These are phyloP conservation scores for Gorgonomyces haynaldii DNA, from an alignment of 192 early-diverging fungal species.

Conservation along the genomic window DNA sequence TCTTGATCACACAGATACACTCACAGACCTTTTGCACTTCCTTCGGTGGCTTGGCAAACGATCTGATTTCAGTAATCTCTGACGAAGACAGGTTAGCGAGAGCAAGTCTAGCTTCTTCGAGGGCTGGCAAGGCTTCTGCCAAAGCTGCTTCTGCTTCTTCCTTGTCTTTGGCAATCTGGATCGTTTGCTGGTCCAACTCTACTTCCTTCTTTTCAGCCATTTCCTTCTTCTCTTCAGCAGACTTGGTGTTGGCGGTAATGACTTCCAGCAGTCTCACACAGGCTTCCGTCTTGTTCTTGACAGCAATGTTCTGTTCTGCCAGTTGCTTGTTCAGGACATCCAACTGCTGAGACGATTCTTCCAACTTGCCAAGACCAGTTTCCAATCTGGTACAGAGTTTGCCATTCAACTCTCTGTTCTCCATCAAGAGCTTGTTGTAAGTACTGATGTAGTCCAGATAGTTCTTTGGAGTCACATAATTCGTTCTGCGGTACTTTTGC, in stretches of 20 bases:
- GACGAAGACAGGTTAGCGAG: conserved; percentile 42
- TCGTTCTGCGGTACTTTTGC: conserved; percentile 46
- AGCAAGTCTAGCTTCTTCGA: conserved; percentile 44
- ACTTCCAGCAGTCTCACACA: conserved; percentile 53
- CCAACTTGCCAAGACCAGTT: conserved; percentile 43
- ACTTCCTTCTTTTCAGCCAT: conserved; percentile 44
- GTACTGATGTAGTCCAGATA: conserved; percentile 51
- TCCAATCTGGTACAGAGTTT: conserved; percentile 40
- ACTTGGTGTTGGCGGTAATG: conserved; percentile 45
- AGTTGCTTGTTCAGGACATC: conserved; percentile 47
- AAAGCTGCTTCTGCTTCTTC: conserved; percentile 54
- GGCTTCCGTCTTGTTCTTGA: conserved; percentile 49
- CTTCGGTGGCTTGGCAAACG: conserved; percentile 51
- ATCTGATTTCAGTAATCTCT: conserved; percentile 51
- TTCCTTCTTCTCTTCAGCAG: conserved; percentile 50
- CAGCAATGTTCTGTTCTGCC: conserved; percentile 51
- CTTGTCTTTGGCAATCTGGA: conserved; percentile 56
- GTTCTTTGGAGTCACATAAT: conserved; percentile 53
- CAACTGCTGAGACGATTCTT: conserved; percentile 45
- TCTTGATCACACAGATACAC: conserved; percentile 51
- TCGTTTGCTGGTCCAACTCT: conserved; percentile 40
- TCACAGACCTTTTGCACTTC: conserved; percentile 56
- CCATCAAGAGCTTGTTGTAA: conserved; percentile 42
- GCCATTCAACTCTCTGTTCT: conserved; percentile 44
- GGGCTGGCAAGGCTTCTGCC: conserved; percentile 44